Percentiles rank a stretch among this genome's conserved stretches.
Evolutionary conservation across 345 rosid species (phyloP).

Genomic region (Aegle marmelos): DNA sequence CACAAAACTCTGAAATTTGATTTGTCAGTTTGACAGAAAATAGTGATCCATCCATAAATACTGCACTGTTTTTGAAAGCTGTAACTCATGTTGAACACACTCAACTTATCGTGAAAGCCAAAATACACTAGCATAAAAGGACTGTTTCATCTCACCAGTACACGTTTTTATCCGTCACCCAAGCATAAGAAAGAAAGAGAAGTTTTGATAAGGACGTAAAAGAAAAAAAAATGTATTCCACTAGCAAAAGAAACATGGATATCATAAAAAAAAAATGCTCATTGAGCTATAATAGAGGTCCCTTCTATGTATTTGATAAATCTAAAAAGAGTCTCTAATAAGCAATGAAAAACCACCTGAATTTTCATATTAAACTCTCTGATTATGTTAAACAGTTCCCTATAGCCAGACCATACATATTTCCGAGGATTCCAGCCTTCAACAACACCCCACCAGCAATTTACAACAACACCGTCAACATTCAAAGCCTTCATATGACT

Average conservation of each 20-base stretch:
- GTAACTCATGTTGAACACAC: neutral
- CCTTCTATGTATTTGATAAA: neutral
- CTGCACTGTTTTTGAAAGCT: neutral
- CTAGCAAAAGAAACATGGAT: neutral
- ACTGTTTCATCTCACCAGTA: neutral
- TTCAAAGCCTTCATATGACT: conserved; percentile 69
- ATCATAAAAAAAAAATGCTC: neutral
- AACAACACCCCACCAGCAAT: conserved; percentile 99
- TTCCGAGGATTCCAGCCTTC: conserved; percentile 95
- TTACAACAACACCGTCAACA: conserved; percentile 75
- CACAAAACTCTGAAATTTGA: neutral
- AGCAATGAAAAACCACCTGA: conserved; percentile 47
- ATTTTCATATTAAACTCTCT: conserved; percentile 78
- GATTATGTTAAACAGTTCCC: conserved; percentile 70
- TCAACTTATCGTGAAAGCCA: neutral
- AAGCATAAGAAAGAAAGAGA: neutral
- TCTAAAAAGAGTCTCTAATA: neutral
- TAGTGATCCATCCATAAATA: neutral
- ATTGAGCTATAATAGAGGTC: neutral
- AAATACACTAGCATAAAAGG: neutral
- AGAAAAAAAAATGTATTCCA: neutral
- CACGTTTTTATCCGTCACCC: neutral
- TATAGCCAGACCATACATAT: conserved; percentile 91
- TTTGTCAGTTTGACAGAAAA: neutral
- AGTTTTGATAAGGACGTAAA: too few species aligned